These are phyloP conservation scores for Sclerotinia trifoliorum DNA, from an alignment of 2,329 filamentous ascomycete genomes.

Conservation along the genomic window DNA sequence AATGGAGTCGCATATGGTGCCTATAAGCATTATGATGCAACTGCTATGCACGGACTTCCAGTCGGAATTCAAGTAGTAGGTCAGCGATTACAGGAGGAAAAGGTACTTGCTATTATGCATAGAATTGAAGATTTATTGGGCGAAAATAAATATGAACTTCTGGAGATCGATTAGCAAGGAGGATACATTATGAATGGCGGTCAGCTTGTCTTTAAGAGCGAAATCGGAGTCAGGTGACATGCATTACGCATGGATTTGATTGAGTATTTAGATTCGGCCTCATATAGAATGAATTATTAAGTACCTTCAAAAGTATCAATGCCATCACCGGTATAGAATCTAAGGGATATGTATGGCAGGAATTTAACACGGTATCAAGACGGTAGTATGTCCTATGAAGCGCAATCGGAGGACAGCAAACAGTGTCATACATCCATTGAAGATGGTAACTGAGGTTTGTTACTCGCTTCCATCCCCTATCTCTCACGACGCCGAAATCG, in stretches of 20 bases:
- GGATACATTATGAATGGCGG: neutral
- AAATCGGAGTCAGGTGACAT: slow-evolving; percentile 7
- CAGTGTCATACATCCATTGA: too few relatives aligned
- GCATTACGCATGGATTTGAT: neutral
- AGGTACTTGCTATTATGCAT: slow-evolving; percentile 42
- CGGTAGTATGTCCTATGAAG: neutral
- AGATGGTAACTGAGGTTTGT: too few relatives aligned
- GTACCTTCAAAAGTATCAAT: neutral
- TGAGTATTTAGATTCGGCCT: neutral
- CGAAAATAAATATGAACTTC: slow-evolving; percentile 51
- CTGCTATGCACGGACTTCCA: slow-evolving; percentile 81
- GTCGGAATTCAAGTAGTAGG: slow-evolving; percentile 61
- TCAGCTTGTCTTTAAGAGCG: neutral
- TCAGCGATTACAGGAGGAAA: slow-evolving; percentile 39
- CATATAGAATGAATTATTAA: neutral
- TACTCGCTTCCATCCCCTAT: slow-evolving; percentile 8
- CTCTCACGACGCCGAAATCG: slow-evolving; percentile 5
- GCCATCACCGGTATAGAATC: neutral
- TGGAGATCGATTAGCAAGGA: slow-evolving; percentile 43
- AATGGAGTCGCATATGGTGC: slow-evolving; percentile 81
- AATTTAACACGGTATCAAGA: neutral
- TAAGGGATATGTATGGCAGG: neutral
- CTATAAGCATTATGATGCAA: slow-evolving; percentile 81
- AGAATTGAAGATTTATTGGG: slow-evolving; percentile 70
- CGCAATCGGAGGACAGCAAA: neutral